Evolutionary conservation across 768 basidiomycete genomes (phyloP), one percentile per base, ranked within the genome.

Genomic region (Termitomyces sp.): DNA sequence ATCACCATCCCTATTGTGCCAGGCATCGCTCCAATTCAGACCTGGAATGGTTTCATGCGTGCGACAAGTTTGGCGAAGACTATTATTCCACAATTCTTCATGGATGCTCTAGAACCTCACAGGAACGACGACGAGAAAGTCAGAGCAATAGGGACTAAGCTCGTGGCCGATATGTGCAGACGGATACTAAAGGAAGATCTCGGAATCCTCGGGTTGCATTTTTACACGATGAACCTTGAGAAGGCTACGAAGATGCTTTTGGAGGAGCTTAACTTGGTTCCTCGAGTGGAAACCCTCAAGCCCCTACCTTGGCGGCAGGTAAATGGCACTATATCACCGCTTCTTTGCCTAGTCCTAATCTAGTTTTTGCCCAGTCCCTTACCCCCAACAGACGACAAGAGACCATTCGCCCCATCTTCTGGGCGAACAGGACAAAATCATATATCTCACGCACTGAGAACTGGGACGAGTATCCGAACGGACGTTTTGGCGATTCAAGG

Each of bases 401-500:
- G 73, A 88, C 83, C 47, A 98, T 96, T 61, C 88, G 97, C 34
- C 97, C 97, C 3, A 98, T 99, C 67, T 98, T 98, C 78, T 98
- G 96, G 95, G 94, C 97, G 12, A 98, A 99, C 74, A 81, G 96
- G 39, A 83, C 94, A 37, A 90, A 94, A 67, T 97, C 94, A 1
- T 98, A 98, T 69, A 78, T 98, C 45, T 91, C 91, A 8, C 88
- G 96, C 53, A 98, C 97, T 14, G 94, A 97, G 68, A 92, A 97
- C 67, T 99, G 97, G 97, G 97, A 99, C 68, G 96, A 98, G 69
- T 98, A 97, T 71, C 97, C 97, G 49, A 99, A 99, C 70, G 97
- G 97, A 54, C 91, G 97, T 62, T 99, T 96, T 67, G 97, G 97
- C 64, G 97, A 98, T 73, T 88, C 95, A 7, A 84, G 97, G 56